Percentiles rank a stretch among this genome's conserved stretches.
Conservation (phyloP, 2,329 filamentous ascomycete species). For the Botrytis squamosa region DNA sequence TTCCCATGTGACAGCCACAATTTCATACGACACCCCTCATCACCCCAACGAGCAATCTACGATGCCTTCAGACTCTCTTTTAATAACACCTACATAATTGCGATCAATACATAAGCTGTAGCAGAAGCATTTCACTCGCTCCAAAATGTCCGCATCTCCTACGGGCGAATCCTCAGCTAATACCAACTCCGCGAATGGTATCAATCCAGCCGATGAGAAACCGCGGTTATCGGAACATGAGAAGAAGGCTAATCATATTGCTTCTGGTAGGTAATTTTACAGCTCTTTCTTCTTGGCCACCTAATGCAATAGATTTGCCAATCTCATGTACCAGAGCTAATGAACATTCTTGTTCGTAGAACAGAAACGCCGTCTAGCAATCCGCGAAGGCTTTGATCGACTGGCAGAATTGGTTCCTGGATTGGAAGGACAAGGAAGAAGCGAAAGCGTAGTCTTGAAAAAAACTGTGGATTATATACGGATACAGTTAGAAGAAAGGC, state of each 20-base stretch:
- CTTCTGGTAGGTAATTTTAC: slow-evolving; percentile 44
- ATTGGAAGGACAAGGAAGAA: slow-evolving; percentile 65
- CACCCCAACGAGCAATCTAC: background rate
- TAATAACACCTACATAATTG: slow-evolving; percentile 5
- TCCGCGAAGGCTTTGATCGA: slow-evolving; percentile 67
- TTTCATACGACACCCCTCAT: background rate
- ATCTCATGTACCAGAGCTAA: background rate
- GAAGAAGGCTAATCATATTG: slow-evolving; percentile 73
- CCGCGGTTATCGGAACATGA: slow-evolving; percentile 66
- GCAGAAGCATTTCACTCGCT: slow-evolving; percentile 7
- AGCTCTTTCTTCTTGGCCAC: background rate
- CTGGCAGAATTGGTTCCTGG: slow-evolving; percentile 68
- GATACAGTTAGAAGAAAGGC: slow-evolving; percentile 50
- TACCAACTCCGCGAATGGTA: slow-evolving; percentile 32
- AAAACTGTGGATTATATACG: slow-evolving; percentile 56
- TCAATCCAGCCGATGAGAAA: slow-evolving; percentile 47
- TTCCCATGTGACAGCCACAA: slow-evolving; percentile 13
- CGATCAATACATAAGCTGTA: slow-evolving; percentile 15
- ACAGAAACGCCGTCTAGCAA: slow-evolving; percentile 50
- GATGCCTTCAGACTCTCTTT: slow-evolving; percentile 18
- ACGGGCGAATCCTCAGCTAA: slow-evolving; percentile 34
- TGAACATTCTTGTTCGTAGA: slow-evolving; percentile 39
- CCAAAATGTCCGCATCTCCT: slow-evolving; percentile 33
- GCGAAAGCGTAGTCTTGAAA: slow-evolving; percentile 65
- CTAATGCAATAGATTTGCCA: background rate